Evolutionary conservation across 2,329 filamentous ascomycete species (phyloP).

Genomic region (Sclerotinia spermophila): DNA sequence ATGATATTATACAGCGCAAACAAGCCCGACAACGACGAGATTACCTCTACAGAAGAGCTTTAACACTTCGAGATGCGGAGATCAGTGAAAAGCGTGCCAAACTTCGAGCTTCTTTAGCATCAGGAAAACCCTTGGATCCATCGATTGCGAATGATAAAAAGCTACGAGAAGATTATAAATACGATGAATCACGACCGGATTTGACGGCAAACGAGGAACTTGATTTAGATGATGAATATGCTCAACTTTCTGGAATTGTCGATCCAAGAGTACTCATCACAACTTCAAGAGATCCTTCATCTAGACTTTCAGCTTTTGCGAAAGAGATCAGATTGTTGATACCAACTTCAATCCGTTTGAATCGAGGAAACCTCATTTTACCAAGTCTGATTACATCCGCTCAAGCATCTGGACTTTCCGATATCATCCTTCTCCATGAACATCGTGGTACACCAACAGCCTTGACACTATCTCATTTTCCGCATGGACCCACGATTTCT

Average conservation of each 20-base stretch:
- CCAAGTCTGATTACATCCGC: constrained; percentile 81
- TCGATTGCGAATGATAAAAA: constrained; percentile 81
- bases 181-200: constrained; percentile 78
- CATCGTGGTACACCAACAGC: constrained; percentile 90
- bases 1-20: constrained; percentile 48
- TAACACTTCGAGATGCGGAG: constrained; percentile 85
- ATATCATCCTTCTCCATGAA: constrained; percentile 85
- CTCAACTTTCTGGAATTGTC: constrained; percentile 82
- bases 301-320: constrained; percentile 80
- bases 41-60: constrained; percentile 86
- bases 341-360: constrained; percentile 82
- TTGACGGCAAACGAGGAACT: constrained; percentile 64
- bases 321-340: constrained; percentile 85
- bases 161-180: constrained; percentile 84
- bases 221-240: constrained; percentile 85
- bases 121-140: constrained; percentile 79
- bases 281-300: constrained; percentile 83
- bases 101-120: constrained; percentile 79
- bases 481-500: constrained; percentile 81
- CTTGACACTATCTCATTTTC: constrained; percentile 80
- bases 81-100: constrained; percentile 89
- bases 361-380: constrained; percentile 85
- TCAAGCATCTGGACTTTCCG: constrained; percentile 73
- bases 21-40: constrained; percentile 77
- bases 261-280: constrained; percentile 88